A percentile compares a stretch with the other conserved stretches of the same genome.
Evolutionary conservation across 2,329 filamentous ascomycete genomes (phyloP).

Genomic region (Phaeoacremonium minimum): DNA sequence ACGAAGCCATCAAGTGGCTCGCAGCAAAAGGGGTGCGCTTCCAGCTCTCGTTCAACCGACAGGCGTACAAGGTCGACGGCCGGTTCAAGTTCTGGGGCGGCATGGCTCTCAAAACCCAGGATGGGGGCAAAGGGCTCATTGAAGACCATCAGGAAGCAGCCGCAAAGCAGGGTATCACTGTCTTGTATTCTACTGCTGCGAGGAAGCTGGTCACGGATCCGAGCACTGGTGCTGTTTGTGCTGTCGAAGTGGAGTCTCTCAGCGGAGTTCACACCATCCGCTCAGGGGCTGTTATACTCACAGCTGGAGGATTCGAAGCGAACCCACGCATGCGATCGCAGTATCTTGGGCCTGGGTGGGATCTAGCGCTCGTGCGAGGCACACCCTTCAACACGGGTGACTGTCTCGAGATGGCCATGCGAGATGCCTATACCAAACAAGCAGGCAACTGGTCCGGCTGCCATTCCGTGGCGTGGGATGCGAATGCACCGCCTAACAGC

Average conservation of each 20-base stretch:
- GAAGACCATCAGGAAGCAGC: conserved; percentile 41
- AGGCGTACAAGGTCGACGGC: conserved; percentile 60
- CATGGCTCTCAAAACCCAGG: conserved; percentile 51
- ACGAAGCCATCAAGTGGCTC: conserved; percentile 50
- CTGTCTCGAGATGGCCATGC: conserved; percentile 46
- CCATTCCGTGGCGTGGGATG: conserved; percentile 63
- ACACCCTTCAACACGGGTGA: conserved; percentile 63
- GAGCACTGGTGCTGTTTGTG: conserved; percentile 17
- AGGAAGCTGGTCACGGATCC: conserved; percentile 30
- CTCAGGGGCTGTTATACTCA: conserved; percentile 42
- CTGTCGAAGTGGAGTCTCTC: conserved; percentile 27
- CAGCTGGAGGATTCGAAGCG: conserved; percentile 62
- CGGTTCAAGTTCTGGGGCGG: conserved; percentile 65
- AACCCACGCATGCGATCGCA: conserved; percentile 51
- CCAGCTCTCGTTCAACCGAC: conserved; percentile 59
- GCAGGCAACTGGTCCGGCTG: conserved; percentile 61
- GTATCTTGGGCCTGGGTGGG: conserved; percentile 55
- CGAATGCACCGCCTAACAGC: conserved; percentile 46
- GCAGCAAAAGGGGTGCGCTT: conserved; percentile 49
- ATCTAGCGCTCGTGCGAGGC: conserved; percentile 56
- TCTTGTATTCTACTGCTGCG: conserved; percentile 41
- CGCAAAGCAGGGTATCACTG: conserved; percentile 30
- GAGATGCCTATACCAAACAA: conserved; percentile 42
- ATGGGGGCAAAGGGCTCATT: conserved; percentile 57
- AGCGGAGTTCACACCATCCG: conserved; percentile 22